phyloP scores from a whole-genome alignment of 1,284 basidiomycete species.

The Irpex lacteus region DNA sequence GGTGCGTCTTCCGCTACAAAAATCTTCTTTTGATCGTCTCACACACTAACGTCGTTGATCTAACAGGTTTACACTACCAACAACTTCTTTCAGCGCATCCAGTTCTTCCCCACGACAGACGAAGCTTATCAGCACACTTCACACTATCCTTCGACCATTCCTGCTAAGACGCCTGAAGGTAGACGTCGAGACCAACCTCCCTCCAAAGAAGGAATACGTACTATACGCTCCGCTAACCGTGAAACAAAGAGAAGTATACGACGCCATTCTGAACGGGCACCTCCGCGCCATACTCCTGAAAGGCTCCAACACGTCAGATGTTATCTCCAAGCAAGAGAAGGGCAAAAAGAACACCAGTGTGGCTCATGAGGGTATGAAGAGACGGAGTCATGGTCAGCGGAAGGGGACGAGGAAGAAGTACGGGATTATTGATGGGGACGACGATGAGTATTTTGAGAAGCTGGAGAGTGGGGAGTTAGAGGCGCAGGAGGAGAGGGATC shows the following conservation, averaged over 20 bases:
- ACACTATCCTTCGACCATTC: conserved; percentile 93
- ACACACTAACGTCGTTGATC: background rate
- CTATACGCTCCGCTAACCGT: conserved; percentile 88
- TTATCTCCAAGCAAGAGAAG: conserved; percentile 28
- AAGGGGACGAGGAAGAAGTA: conserved; percentile 34
- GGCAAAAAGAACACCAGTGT: conserved; percentile 23
- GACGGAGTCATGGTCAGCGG: conserved; percentile 26
- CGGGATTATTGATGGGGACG: conserved; percentile 55
- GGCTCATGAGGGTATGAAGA: conserved; percentile 29
- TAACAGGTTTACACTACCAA: conserved; percentile 70
- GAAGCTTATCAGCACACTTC: conserved; percentile 78
- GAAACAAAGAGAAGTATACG: conserved; percentile 82
- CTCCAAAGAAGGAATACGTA: conserved; percentile 94
- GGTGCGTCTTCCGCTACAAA: conserved; percentile 46
- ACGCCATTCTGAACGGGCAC: conserved; percentile 69
- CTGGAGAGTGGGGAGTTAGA: conserved; percentile 47
- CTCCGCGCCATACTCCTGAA: conserved; percentile 64
- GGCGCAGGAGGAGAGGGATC: conserved; percentile 25
- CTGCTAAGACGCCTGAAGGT: conserved; percentile 89
- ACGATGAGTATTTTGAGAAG: conserved; percentile 67
- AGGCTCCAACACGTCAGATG: conserved; percentile 16
- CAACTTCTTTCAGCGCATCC: conserved; percentile 41
- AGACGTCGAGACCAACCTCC: conserved; percentile 85
- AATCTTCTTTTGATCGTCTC: conserved; percentile 5
- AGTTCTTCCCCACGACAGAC: conserved; percentile 60